These are phyloP conservation scores for Linum trigynum DNA, from an alignment of 345 rosid species.

Conservation along the genomic window DNA sequence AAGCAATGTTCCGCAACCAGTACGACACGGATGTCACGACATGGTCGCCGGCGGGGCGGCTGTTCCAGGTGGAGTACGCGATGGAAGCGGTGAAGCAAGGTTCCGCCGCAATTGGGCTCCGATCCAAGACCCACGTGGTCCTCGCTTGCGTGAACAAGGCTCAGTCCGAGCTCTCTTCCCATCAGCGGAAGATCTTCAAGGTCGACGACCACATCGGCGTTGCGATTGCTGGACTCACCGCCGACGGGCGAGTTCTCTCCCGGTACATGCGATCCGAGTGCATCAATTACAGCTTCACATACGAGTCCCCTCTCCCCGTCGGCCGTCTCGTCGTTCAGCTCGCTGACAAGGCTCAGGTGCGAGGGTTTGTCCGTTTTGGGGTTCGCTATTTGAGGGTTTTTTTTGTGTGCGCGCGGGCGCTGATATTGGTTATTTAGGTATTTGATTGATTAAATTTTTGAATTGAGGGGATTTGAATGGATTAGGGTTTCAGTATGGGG, in stretches of 20 bases:
- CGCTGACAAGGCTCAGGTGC: conserved; percentile 97
- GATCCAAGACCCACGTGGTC: conserved; percentile 92
- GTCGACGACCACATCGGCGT: conserved; percentile 98
- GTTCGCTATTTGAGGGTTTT: background rate
- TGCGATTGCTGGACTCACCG: conserved; percentile 93
- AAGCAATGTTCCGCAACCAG: conserved; percentile 82
- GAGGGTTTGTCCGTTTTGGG: background rate
- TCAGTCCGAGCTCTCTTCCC: conserved; percentile 88
- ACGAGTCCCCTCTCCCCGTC: conserved; percentile 93
- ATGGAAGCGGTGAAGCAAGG: conserved; percentile 99
- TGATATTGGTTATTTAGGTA: background rate
- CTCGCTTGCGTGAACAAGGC: conserved; percentile 90
- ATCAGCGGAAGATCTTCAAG: conserved; percentile 96
- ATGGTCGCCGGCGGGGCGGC: conserved; percentile 96
- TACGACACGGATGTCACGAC: conserved; percentile 98
- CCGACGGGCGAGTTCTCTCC: conserved; percentile 94
- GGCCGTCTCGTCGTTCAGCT: conserved; percentile 97
- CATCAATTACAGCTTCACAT: conserved; percentile 71
- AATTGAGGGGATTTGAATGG: background rate
- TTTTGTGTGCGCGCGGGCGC: background rate
- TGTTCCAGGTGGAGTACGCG: conserved; percentile 96
- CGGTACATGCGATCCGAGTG: conserved; percentile 96
- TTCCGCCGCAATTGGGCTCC: conserved; percentile 97
- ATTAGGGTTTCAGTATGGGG: background rate
- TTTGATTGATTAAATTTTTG: background rate